Base-by-base conservation (phyloP, 2,329 filamentous ascomycete species). In the Colletotrichum orbiculare region DNA sequence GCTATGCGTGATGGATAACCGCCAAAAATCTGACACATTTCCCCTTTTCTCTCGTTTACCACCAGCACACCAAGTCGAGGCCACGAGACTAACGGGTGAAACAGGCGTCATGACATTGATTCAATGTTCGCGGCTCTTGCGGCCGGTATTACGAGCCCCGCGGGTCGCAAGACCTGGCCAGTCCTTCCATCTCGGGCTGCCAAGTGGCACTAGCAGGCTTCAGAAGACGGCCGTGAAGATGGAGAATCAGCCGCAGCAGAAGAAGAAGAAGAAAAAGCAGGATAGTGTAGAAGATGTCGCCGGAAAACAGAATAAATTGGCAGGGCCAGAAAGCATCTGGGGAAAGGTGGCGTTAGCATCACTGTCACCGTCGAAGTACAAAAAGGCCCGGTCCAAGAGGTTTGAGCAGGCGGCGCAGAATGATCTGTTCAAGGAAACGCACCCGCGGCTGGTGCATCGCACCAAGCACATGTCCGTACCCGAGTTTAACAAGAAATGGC, bases 1-100 rank as follows among this genome's bases (percentile, higher is more conserved):
- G 75, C 77, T 78, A 78, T 77, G 78, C 47, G 68, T 81, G 80
- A 82, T 79, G 55, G 74, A 76, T 60, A 80, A 73, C 71, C 73
- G 76, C 78, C 79, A 73, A 74, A 73, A 71, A 41, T 71, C 79
- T 81, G 79, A 81, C 43, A 60, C 47, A n/a, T 17, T 57, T 39
- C 41, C 41, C 64, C 57, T 66, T 68, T 17, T 49, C 45, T 52
- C 60, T 63, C 35, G 57, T 56, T 54, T 52, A 48, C 54, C 67
- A 47, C 52, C 58, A 62, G 37, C 52, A 50, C 79, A 72, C 34
- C 12, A 8, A 17, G 69, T 69, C 69, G 67, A 46, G 15, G 39
- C 25, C 7, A 43, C 58, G 42, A 41, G 50, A 64, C 68, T 69
- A 50, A 70, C 60, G 52, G 34, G 48, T 41, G 15, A 10, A 2